Evolutionary conservation across 169 alveolate genomes (phyloP).

Genomic region (Cytauxzoon felis): DNA sequence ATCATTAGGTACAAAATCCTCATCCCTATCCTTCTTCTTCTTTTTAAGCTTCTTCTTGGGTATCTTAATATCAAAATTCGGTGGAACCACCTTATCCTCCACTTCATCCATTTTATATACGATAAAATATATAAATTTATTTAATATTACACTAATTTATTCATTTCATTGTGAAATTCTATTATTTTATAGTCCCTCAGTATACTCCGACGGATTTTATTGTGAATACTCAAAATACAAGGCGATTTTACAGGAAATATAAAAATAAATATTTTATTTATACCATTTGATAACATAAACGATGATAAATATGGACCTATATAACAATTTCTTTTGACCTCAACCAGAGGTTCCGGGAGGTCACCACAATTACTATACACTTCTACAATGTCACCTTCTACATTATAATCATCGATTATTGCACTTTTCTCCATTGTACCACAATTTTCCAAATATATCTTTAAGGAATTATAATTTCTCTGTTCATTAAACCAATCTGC

Average conservation of each 20-base stretch:
- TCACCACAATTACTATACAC: conserved; percentile 3
- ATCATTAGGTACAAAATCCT: conserved; percentile 55
- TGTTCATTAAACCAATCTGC: conserved; percentile 24
- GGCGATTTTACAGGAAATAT: no score
- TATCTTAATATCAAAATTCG: conserved; percentile 16
- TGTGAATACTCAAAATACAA: no score
- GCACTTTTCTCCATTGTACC: not conserved
- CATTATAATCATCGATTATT: not conserved
- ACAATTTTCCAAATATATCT: not conserved
- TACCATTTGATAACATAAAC: conserved; percentile 9
- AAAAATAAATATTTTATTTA: no score
- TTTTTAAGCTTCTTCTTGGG: conserved; percentile 27
- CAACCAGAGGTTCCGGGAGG: conserved; percentile 4
- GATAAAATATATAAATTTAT: not conserved
- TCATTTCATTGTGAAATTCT: not conserved
- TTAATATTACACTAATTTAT: not conserved
- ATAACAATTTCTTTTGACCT: conserved; percentile 7
- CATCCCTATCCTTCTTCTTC: conserved; percentile 27
- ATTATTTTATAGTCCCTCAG: not conserved
- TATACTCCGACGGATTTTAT: no score
- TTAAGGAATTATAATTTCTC: not conserved
- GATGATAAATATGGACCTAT: conserved; percentile 55
- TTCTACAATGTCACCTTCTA: not conserved
- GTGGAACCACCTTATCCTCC: not conserved
- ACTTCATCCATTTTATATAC: conserved; percentile 4